These are phyloP conservation scores for Cercophora newfieldiana DNA, from an alignment of 495 filamentous ascomycete species.

Conservation along the genomic window DNA sequence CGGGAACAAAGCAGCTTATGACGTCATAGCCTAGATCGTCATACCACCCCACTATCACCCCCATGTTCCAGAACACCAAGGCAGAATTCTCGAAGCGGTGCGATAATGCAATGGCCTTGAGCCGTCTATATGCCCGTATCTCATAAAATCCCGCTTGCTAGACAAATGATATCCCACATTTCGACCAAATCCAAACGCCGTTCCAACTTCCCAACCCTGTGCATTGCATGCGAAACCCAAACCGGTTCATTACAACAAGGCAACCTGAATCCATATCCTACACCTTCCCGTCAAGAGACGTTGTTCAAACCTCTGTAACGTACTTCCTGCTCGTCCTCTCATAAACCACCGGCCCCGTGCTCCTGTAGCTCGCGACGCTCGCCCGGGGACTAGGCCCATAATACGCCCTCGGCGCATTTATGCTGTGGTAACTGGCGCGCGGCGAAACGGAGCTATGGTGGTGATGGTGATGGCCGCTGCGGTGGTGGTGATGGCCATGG, in stretches of 20 bases:
- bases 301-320: not conserved
- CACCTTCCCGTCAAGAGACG: not conserved
- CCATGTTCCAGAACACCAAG: not conserved
- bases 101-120: not conserved
- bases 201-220: not conserved
- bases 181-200: not conserved
- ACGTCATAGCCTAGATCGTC: constrained; percentile 6
- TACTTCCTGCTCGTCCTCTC: constrained; percentile 20
- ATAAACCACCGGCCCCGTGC: constrained; percentile 15
- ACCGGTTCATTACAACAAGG: too few species aligned
- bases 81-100: not conserved
- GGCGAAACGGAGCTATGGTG: not conserved
- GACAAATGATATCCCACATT: not conserved
- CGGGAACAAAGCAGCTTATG: not conserved
- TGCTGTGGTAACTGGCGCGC: not conserved
- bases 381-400: constrained; percentile 31
- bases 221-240: too few species aligned
- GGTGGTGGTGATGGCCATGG: constrained; percentile 22
- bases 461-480: constrained; percentile 5
- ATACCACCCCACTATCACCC: not conserved
- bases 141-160: not conserved
- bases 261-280: not conserved
- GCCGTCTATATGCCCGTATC: not conserved
- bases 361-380: constrained; percentile 36
- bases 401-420: constrained; percentile 5